Percentiles rank a stretch among this genome's conserved stretches.
These are phyloP conservation scores for Albugo laibachii DNA, from an alignment of 352 stramenopile species.

Conservation along the genomic window DNA sequence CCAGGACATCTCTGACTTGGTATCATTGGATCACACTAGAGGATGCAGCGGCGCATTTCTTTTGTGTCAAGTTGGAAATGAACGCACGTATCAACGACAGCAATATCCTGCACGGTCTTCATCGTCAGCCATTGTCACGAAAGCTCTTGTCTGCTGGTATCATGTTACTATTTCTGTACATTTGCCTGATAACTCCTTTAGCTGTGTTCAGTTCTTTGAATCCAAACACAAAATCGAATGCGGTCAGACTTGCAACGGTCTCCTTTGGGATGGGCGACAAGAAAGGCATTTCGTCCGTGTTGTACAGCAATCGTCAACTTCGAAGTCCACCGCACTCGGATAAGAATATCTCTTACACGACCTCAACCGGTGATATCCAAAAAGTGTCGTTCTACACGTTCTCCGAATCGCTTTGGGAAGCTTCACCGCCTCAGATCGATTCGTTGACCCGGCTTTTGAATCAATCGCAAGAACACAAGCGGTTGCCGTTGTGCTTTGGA, in stretches of 20 bases:
- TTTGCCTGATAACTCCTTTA: conserved; percentile 58
- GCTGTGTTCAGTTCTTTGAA: conserved; percentile 77
- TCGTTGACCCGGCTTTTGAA: conserved; percentile 48
- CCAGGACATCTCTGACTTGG: conserved; percentile 63
- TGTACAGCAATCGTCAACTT: conserved; percentile 51
- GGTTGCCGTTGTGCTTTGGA: conserved; percentile 48
- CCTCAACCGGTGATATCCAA: conserved; percentile 31
- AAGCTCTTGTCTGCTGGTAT: conserved; percentile 58
- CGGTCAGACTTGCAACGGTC: conserved; percentile 34
- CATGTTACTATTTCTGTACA: conserved; percentile 54
- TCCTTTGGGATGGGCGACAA: conserved; percentile 53
- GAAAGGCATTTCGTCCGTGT: conserved; percentile 44
- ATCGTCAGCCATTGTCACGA: conserved; percentile 33
- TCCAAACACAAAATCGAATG: conserved; percentile 52
- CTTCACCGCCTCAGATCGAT: conserved; percentile 49
- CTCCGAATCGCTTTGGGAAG: conserved; percentile 47
- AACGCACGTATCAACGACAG: conserved; percentile 33
- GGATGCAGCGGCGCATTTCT: conserved; percentile 64
- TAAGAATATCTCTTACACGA: conserved; percentile 14
- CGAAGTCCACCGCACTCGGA: conserved; percentile 34
- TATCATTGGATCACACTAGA: conserved; percentile 67
- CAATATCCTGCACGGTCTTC: conserved; percentile 59
- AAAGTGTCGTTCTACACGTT: conserved; percentile 63
- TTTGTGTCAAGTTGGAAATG: conserved; percentile 64
- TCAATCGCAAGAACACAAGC: conserved; percentile 16